phyloP scores from a whole-genome alignment of 2,329 filamentous ascomycete species.

The Cordyceps militaris region DNA sequence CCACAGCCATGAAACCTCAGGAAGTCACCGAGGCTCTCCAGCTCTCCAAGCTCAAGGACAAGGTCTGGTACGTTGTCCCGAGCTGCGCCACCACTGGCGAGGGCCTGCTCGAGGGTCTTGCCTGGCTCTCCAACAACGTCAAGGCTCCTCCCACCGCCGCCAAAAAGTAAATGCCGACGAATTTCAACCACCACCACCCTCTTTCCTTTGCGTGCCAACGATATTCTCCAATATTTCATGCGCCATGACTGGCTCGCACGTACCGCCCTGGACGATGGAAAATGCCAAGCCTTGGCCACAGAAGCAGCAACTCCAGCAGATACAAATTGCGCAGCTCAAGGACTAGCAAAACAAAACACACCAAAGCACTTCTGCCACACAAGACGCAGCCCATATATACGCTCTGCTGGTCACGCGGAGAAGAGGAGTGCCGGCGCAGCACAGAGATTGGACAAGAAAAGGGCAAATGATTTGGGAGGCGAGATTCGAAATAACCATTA shows the following conservation, averaged over 20 bases:
- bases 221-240: neutral
- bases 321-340: neutral
- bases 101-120: slow-evolving; percentile 72
- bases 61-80: slow-evolving; percentile 78
- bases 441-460: slow-evolving; percentile 3
- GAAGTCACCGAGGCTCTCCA: slow-evolving; percentile 74
- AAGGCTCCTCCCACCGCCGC: slow-evolving; percentile 53
- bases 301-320: neutral
- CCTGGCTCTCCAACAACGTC: slow-evolving; percentile 79
- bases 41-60: slow-evolving; percentile 71
- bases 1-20: slow-evolving; percentile 65
- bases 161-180: slow-evolving; percentile 40
- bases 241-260: neutral
- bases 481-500: neutral
- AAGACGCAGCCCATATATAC: neutral
- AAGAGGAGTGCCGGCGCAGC: neutral
- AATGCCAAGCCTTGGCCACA: neutral
- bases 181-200: neutral
- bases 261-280: neutral
- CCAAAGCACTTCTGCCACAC: neutral
- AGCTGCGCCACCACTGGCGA: slow-evolving; percentile 77
- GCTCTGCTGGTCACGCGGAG: neutral
- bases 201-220: neutral
- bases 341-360: neutral
- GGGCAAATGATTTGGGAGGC: neutral